These are phyloP conservation scores for Cruciata laevipes DNA, from an alignment of 257 asterid species.

Conservation along the genomic window DNA sequence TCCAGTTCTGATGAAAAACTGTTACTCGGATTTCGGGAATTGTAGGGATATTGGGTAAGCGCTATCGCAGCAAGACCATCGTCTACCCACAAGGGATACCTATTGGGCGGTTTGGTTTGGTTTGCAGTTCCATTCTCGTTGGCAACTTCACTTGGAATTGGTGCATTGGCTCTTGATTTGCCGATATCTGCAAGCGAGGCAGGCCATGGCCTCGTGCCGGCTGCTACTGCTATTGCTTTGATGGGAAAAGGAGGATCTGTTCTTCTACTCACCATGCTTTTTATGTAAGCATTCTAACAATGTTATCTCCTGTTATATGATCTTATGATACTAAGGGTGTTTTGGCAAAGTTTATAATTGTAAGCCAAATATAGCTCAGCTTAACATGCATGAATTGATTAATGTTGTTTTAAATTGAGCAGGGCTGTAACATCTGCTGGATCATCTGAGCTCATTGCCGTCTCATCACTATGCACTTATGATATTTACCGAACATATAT, in stretches of 20 bases:
- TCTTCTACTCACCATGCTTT: slow-evolving; percentile 89
- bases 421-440: slow-evolving; percentile 99
- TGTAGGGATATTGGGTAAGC: slow-evolving; percentile 87
- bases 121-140: slow-evolving; percentile 93
- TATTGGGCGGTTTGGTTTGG: slow-evolving; percentile 88
- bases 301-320: not conserved
- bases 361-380: not conserved
- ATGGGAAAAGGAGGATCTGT: slow-evolving; percentile 95
- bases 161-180: slow-evolving; percentile 86
- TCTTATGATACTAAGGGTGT: not conserved
- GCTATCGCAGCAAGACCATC: slow-evolving; percentile 98
- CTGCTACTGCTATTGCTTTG: slow-evolving; percentile 88
- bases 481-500: slow-evolving; percentile 83
- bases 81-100: slow-evolving; percentile 88
- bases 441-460: slow-evolving; percentile 85
- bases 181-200: slow-evolving; percentile 84
- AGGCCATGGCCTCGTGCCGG: slow-evolving; percentile 81
- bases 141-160: slow-evolving; percentile 88
- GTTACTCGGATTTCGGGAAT: not conserved
- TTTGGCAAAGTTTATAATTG: not conserved
- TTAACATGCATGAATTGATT: not conserved
- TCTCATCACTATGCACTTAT: slow-evolving; percentile 80
- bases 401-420: slow-evolving; percentile 13
- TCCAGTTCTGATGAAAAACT: not conserved
- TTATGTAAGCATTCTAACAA: slow-evolving; percentile 48